Conservation (phyloP, 139 green algal genomes). For the Chlamydomonas eustigma region DNA sequence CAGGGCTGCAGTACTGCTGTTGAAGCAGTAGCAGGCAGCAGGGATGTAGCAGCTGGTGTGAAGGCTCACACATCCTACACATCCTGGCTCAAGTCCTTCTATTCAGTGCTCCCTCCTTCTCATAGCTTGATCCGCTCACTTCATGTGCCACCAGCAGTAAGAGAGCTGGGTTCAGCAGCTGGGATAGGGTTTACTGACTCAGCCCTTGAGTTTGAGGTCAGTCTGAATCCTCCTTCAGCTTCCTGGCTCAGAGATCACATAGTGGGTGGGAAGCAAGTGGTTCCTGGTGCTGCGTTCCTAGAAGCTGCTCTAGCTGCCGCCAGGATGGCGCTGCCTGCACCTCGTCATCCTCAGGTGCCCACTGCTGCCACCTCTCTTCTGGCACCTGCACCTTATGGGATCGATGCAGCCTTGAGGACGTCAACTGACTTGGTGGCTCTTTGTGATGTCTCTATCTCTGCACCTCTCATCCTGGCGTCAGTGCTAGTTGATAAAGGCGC, state of each 20-base stretch:
- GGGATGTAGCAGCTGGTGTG: background rate
- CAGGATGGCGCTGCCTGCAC: background rate
- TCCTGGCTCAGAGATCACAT: conserved; percentile 70
- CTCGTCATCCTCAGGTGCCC: background rate
- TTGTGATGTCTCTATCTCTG: conserved; percentile 32
- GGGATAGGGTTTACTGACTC: too few relatives aligned
- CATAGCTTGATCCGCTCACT: conserved; percentile 47
- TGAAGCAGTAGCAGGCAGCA: background rate
- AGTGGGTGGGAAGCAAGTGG: conserved; percentile 40
- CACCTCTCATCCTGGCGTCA: conserved; percentile 38
- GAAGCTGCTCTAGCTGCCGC: conserved; percentile 45
- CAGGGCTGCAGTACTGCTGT: too few relatives aligned
- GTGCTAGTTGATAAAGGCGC: background rate
- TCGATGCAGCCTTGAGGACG: too few relatives aligned
- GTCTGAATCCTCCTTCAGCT: conserved; percentile 21
- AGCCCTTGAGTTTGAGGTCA: conserved; percentile 21
- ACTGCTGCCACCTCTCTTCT: background rate
- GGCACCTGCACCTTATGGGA: too few relatives aligned
- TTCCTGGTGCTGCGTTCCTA: conserved; percentile 66
- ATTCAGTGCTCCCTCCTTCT: conserved; percentile 36
- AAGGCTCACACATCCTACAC: background rate
- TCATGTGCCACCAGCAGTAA: too few relatives aligned
- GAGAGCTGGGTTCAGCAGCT: too few relatives aligned
- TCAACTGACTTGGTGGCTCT: conserved; percentile 20
- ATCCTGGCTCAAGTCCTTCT: background rate